Evolutionary conservation across 2,329 filamentous ascomycete species (phyloP), one percentile per base, ranked within the genome.

Genomic region (Verticillium klebahnii): DNA sequence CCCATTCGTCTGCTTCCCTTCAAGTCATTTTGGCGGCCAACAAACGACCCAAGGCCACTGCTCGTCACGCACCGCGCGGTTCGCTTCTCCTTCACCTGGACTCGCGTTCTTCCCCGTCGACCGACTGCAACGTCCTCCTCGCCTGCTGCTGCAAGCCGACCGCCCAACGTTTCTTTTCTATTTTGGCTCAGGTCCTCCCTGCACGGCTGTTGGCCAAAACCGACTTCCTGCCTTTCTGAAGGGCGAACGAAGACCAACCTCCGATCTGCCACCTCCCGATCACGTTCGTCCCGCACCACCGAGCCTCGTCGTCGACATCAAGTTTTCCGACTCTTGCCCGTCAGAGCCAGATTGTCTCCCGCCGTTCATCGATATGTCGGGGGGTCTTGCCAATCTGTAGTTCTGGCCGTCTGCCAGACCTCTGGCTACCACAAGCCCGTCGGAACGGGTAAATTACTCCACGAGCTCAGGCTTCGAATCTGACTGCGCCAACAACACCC

Each of bases 321-420:
- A 39, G 55, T 14, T 56, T 25, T 63, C 57, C 54, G 60, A 32
- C 55, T 61, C 52, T 60, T 56, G 39, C 39, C 32, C 56, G 23
- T 56, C 59, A 55, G 61, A 36, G 37, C 32, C 58, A 58, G 57
- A 59, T 39, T 57, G 37, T 54, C 61, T 52, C 39, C 50, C 34
- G 60, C 62, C 23, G 54, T 62, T 63, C 50, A 37, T 58, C 68
- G 79, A 78, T 78, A 82, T 82, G 79, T 79, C 77, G 80, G 69
- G 73, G 70, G 71, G 70, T 72, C 70, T 73, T 72, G 73, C 72
- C 70, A 70, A 70, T 69, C 73, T 79, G 69, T 82, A 81, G 79
- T 78, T 75, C 75, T 79, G 79, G 79, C 78, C 67, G 71, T 71
- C 73, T 74, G 78, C 79, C 78, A 75, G 77, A 77, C 73, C 71